Conservation (phyloP, 2,329 filamentous ascomycete species). For the Ophiostoma montium region DNA sequence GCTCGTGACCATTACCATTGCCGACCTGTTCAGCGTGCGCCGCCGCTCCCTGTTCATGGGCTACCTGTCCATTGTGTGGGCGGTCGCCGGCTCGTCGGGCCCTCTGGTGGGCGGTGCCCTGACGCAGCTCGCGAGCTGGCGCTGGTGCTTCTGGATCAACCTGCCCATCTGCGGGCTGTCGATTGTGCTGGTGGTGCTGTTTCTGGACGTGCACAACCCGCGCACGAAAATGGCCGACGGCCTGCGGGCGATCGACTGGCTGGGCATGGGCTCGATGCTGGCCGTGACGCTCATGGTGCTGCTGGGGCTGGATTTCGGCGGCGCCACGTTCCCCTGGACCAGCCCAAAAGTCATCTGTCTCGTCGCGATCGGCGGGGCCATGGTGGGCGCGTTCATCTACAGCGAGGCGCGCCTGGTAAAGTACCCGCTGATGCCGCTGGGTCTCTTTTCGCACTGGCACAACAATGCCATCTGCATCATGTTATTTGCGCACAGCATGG, state of each 20-base stretch:
- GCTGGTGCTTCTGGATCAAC: conserved; percentile 19
- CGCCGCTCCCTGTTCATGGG: conserved; percentile 27
- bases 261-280: conserved; percentile 44
- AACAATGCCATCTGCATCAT: conserved; percentile 34
- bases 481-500: conserved; percentile 35
- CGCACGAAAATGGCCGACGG: conserved; percentile 44
- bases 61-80: conserved; percentile 27
- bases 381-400: conserved; percentile 27
- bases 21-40: conserved; percentile 23
- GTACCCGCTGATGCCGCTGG: conserved; percentile 30
- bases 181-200: conserved; percentile 12
- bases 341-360: conserved; percentile 43
- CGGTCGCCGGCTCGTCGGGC: conserved; percentile 20
- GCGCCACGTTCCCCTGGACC: conserved; percentile 38
- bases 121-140: conserved; percentile 26
- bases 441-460: conserved; percentile 28
- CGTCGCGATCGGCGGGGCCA: conserved; percentile 22
- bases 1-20: conserved; percentile 19
- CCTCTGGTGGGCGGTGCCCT: conserved; percentile 16
- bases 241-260: conserved; percentile 44
- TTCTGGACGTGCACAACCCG: conserved; percentile 19
- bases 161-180: conserved; percentile 16
- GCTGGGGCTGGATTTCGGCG: conserved; percentile 42
- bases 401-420: conserved; percentile 30
- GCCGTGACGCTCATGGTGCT: conserved; percentile 50